Conservation (phyloP, 2,329 filamentous ascomycete species). For the Periconia digitata region DNA sequence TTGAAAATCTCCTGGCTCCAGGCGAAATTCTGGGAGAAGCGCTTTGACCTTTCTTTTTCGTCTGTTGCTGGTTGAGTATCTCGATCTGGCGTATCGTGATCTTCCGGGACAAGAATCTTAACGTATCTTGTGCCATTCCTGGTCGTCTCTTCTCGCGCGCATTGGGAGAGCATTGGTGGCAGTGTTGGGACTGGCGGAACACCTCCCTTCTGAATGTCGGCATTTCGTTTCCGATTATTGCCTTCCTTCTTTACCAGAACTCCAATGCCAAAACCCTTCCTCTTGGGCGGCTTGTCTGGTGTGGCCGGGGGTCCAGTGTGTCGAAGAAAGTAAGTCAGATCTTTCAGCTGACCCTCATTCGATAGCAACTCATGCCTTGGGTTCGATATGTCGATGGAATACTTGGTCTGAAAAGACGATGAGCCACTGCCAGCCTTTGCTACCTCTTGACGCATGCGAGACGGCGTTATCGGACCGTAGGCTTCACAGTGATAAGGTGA, state of each 20-base stretch:
- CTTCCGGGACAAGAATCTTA: constrained; percentile 28
- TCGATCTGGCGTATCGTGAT: constrained; percentile 9
- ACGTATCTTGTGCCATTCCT: constrained; percentile 31
- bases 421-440: not conserved
- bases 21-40: constrained; percentile 13
- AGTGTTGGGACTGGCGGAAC: constrained; percentile 11
- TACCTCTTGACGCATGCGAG: constrained; percentile 7
- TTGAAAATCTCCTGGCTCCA: constrained; percentile 34
- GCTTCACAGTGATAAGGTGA: constrained; percentile 19
- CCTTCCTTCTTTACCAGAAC: constrained; percentile 24
- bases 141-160: constrained; percentile 32
- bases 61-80: constrained; percentile 4
- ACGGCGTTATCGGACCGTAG: constrained; percentile 10
- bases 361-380: constrained; percentile 34
- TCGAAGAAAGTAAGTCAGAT: constrained; percentile 32
- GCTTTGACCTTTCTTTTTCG: constrained; percentile 13
- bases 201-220: not conserved
- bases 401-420: not conserved
- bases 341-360: constrained; percentile 28
- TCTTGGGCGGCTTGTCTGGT: constrained; percentile 9
- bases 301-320: constrained; percentile 30
- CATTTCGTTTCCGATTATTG: constrained; percentile 14
- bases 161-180: constrained; percentile 4
- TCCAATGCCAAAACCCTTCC: constrained; percentile 23
- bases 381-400: not conserved